These are phyloP conservation scores for Hypoxylon trugodes DNA, from an alignment of 495 filamentous ascomycete genomes.

Conservation along the genomic window DNA sequence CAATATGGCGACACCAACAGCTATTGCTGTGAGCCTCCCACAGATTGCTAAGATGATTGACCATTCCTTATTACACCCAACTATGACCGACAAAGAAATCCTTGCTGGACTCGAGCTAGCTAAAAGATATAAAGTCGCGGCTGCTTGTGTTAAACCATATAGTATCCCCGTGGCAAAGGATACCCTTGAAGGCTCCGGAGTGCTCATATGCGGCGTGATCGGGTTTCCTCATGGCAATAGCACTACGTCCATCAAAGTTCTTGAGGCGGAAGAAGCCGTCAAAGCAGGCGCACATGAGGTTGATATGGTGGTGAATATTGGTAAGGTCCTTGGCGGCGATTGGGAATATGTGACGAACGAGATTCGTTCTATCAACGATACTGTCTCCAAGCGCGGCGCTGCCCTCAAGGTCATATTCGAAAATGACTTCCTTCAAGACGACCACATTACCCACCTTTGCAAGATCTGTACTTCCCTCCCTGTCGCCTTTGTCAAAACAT, in stretches of 20 bases:
- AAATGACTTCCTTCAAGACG: constrained; percentile 58
- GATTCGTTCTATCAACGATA: constrained; percentile 58
- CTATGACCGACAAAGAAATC: constrained; percentile 65
- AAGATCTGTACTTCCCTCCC: constrained; percentile 56
- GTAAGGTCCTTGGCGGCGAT: constrained; percentile 63
- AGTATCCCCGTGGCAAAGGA: constrained; percentile 57
- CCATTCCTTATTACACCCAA: constrained; percentile 68
- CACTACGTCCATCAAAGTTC: constrained; percentile 61
- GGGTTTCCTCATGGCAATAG: constrained; percentile 68
- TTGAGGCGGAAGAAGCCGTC: constrained; percentile 59
- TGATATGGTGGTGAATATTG: constrained; percentile 68
- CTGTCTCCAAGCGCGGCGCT: constrained; percentile 51
- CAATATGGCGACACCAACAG: constrained; percentile 37
- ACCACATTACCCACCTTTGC: constrained; percentile 59
- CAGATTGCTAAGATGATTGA: constrained; percentile 67
- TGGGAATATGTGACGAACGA: constrained; percentile 64
- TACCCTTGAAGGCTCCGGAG: constrained; percentile 56
- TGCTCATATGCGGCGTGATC: constrained; percentile 63
- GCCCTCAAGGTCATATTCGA: constrained; percentile 69
- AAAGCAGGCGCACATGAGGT: constrained; percentile 60
- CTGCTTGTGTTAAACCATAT: constrained; percentile 66
- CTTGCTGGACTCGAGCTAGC: constrained; percentile 57
- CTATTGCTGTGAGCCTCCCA: constrained; percentile 59
- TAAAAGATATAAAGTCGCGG: constrained; percentile 58
- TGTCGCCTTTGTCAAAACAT: constrained; percentile 67